Evolutionary conservation across 106 monocot genomes (phyloP).

Genomic region (Hemerocallis citrina): DNA sequence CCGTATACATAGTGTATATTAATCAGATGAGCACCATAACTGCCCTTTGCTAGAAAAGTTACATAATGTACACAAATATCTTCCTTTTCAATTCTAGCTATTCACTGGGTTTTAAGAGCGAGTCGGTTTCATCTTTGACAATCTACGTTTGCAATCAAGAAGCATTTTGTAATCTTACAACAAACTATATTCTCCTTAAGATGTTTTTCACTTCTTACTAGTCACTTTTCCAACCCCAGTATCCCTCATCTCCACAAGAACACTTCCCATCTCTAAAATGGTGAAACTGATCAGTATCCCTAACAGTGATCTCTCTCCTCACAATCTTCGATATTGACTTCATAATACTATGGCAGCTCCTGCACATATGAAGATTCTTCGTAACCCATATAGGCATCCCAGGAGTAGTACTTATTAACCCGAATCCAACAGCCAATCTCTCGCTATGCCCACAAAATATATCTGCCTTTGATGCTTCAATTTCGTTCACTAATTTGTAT

Average conservation of each 20-base stretch:
- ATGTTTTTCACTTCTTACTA: too few relatives aligned
- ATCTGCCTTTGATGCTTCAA: constrained; percentile 66
- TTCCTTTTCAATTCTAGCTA: too few relatives aligned
- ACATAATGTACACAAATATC: too few relatives aligned
- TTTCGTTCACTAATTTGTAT: constrained; percentile 8
- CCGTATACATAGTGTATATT: too few relatives aligned
- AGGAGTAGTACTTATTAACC: constrained; percentile 69
- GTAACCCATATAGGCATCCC: constrained; percentile 77
- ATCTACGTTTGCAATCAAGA: too few relatives aligned
- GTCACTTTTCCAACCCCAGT: constrained; percentile 24
- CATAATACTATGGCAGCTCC: constrained; percentile 49
- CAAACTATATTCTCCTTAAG: too few relatives aligned
- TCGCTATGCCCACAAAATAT: constrained; percentile 96
- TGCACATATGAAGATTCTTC: constrained; percentile 85
- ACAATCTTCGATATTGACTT: constrained; percentile 76
- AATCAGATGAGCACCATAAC: too few relatives aligned
- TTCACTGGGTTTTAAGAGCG: too few relatives aligned
- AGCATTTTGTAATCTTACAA: too few relatives aligned
- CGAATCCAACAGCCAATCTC: constrained; percentile 73
- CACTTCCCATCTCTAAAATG: constrained; percentile 76
- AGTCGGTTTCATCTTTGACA: too few relatives aligned
- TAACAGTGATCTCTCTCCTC: constrained; percentile 66
- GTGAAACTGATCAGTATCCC: constrained; percentile 83
- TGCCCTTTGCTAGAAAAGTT: too few relatives aligned
- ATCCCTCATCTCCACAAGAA: constrained; percentile 71